These are phyloP conservation scores for Coemansia biformis DNA, from an alignment of 192 early-diverging fungal species.

Conservation along the genomic window DNA sequence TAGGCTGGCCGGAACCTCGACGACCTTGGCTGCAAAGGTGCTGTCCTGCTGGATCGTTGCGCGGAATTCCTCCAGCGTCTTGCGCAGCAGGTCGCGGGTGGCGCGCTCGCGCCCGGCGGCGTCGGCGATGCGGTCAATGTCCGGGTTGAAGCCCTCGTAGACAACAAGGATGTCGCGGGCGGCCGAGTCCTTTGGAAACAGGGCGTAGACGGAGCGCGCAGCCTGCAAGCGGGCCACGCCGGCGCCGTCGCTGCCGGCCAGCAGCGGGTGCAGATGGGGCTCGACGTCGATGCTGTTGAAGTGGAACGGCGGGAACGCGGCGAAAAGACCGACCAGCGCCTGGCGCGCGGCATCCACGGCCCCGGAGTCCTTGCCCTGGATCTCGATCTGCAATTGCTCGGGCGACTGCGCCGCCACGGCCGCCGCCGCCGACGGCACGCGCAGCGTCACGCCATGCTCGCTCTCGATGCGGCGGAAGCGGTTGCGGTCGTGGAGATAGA, in stretches of 20 bases:
- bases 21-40: slow-evolving; percentile 57
- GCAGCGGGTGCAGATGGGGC: slow-evolving; percentile 66
- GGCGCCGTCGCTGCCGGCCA: slow-evolving; percentile 59
- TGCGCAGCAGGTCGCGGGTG: slow-evolving; percentile 44
- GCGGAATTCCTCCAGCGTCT: slow-evolving; percentile 64
- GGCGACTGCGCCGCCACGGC: slow-evolving; percentile 31
- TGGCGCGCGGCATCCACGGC: slow-evolving; percentile 62
- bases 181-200: slow-evolving; percentile 66
- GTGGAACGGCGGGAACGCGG: slow-evolving; percentile 52
- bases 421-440: slow-evolving; percentile 48
- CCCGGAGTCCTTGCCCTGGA: slow-evolving; percentile 62
- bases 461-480: slow-evolving; percentile 75
- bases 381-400: slow-evolving; percentile 59
- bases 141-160: slow-evolving; percentile 60
- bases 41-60: slow-evolving; percentile 57
- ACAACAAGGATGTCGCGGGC: slow-evolving; percentile 71
- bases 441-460: slow-evolving; percentile 58
- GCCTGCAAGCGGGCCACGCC: slow-evolving; percentile 62
- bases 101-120: slow-evolving; percentile 54
- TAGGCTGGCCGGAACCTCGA: slow-evolving; percentile 65
- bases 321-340: slow-evolving; percentile 54
- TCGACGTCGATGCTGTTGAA: slow-evolving; percentile 72
- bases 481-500: slow-evolving; percentile 68
- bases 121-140: slow-evolving; percentile 44
- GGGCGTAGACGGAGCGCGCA: slow-evolving; percentile 63